Percentiles rank a stretch among this genome's conserved stretches.
These are phyloP conservation scores for Xylaria scruposa DNA, from an alignment of 495 filamentous ascomycete genomes.

Conservation along the genomic window DNA sequence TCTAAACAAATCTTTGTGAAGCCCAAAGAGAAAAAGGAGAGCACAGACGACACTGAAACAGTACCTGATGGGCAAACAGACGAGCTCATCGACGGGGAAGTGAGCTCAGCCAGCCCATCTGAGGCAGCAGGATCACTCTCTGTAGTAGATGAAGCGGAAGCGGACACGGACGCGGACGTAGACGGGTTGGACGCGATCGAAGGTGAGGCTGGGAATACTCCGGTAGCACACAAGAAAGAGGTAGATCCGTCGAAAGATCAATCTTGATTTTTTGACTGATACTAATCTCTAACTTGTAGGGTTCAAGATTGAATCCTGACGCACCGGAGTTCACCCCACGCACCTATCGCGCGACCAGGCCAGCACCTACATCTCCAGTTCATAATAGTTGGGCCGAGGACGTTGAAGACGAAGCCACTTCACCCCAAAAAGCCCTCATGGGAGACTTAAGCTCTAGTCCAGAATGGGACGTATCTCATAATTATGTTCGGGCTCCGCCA, in stretches of 20 bases:
- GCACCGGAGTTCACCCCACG: constrained; percentile 63
- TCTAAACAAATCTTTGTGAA: constrained; percentile 63
- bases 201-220: constrained; percentile 36
- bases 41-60: constrained; percentile 26
- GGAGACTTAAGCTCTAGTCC: constrained; percentile 28
- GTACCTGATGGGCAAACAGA: constrained; percentile 29
- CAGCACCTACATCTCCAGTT: constrained; percentile 29
- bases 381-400: constrained; percentile 42
- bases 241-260: constrained; percentile 55
- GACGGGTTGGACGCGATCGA: constrained; percentile 15
- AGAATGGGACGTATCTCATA: constrained; percentile 22
- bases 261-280: constrained; percentile 50
- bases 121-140: constrained; percentile 18
- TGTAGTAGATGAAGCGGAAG: constrained; percentile 16
- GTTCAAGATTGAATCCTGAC: constrained; percentile 59
- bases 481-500: constrained; percentile 18
- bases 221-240: constrained; percentile 51
- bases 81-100: constrained; percentile 39
- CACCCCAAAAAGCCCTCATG: background rate
- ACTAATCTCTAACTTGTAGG: constrained; percentile 52
- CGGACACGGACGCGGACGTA: background rate
- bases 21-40: constrained; percentile 50
- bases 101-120: constrained; percentile 42
- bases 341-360: constrained; percentile 34
- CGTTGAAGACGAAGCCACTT: constrained; percentile 34